Evolutionary conservation across 202 grass and related monocot genomes (phyloP), one percentile per base, ranked within the genome.

Genomic region (Musa balbisiana): DNA sequence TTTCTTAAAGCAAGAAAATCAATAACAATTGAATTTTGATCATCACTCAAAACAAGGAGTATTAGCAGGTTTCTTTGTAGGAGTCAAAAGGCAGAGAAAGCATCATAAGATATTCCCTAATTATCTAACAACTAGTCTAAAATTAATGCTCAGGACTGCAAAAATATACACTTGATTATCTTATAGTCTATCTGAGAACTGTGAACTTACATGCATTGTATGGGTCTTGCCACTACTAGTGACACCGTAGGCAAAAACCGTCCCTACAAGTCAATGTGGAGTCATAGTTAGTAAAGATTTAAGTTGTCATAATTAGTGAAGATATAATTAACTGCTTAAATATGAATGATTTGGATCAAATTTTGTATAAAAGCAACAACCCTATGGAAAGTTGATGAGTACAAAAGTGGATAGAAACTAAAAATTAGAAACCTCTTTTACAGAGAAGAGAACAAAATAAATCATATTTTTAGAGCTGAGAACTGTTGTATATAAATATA

Each of bases 161-260:
- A 6, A 43, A 43, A 43, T 3, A 11, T 14, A 76, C 17, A 66
- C 43, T 52, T 77, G 14, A 53, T 49, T 82, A 23, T 11, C 27
- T 51, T 22, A 6, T 69, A 25, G 65, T 81, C 26, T 20, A 22
- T 67, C 22, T 70, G 58, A 69, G 50, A 60, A 27, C 51, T 81
- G 63, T 75, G 62, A 89, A 85, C 90, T 97, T 91, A 97, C 93
- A 86, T 97, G 93, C 93, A 97, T 97, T 75, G 93, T 97, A 76
- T 97, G 93, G 21, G 93, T 97, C 86, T 97, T 97, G 77, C 93
- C 93, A 87, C 93, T 97, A 64, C 93, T 97, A 73, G 93, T 96
- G 77, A 96, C 93, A 80, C 93, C 93, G 72, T 96, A 96, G 11
- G 93, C 93, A 87, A 97, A 97, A 79, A 97, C 90, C 50, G 93